Base-by-base conservation (phyloP, 768 basidiomycete species). In the Mrakia frigida region DNA sequence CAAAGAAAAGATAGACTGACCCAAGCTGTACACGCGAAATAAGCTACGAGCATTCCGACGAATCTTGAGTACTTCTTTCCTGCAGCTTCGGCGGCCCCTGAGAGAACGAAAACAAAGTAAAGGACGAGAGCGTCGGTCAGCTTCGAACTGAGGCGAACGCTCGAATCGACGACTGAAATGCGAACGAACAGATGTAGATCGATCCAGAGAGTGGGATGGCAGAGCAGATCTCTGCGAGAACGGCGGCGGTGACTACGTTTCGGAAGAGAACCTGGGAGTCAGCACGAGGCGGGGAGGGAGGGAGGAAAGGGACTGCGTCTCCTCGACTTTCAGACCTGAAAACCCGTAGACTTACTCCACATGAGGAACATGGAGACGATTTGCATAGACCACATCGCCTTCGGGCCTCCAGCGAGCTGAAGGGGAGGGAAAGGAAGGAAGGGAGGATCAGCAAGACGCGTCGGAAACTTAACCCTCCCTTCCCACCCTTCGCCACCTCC, bases 1-100 rank as follows among this genome's bases (percentile, higher is more conserved):
- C n/a, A n/a, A n/a, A n/a, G n/a, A n/a, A n/a, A n/a, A n/a, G n/a
- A n/a, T n/a, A n/a, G n/a, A n/a, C n/a, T n/a, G n/a, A n/a, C n/a
- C n/a, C 94, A 96, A n/a, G 93, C 94, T 1, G 93, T 94, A 76
- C 90, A 90, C 21, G 92, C 86, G 93, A 93, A 96, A 91, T 92
- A 96, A 41, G 93, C 93, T 23, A 94, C 93, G 74, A 93, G 83
- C 84, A 94, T 93, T 0, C 92, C 93, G 79, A 93, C 88, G 83
- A 95, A 91, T 50, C 94, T 87, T 3, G 89, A 92, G 80, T 92
- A 90, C 79, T 92, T 92, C 7, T 90, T 90, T 2, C 94, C 94
- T 6, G 92, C 94, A 80, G 92, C 93, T 81, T 93, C 93, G 25
- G 93, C 93, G 0, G 93, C 92, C 53, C 43, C 43, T 46, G 43